Percentiles rank a stretch among this genome's conserved stretches.
phyloP scores from a whole-genome alignment of 192 early-diverging fungal species.

The Umbelopsis isabellina region DNA sequence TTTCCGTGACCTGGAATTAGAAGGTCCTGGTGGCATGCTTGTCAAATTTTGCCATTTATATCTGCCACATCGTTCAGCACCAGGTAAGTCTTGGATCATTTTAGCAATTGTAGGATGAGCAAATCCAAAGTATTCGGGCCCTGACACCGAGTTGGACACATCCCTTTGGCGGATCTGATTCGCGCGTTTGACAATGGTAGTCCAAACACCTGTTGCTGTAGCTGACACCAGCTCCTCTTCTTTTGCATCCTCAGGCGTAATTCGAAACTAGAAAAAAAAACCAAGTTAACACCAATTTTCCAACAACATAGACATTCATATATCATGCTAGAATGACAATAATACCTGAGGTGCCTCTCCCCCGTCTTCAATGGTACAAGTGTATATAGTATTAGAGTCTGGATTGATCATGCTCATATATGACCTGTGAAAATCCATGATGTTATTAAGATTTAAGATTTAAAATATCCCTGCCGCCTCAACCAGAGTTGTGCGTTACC shows the following conservation, averaged over 20 bases:
- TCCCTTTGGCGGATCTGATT: slow-evolving; percentile 69
- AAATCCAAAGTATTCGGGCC: slow-evolving; percentile 86
- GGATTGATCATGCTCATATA: slow-evolving; percentile 73
- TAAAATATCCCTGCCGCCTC: neutral
- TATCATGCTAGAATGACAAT: neutral
- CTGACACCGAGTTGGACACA: slow-evolving; percentile 69
- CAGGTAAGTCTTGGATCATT: slow-evolving; percentile 79
- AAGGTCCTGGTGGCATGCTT: neutral
- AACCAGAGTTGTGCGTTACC: slow-evolving; percentile 29
- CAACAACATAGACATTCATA: neutral
- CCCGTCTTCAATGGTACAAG: slow-evolving; percentile 69
- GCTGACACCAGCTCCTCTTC: slow-evolving; percentile 55
- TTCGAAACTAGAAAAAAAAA: slow-evolving; percentile 54
- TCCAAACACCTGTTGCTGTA: slow-evolving; percentile 81
- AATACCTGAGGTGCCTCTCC: slow-evolving; percentile 59
- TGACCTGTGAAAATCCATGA: slow-evolving; percentile 31
- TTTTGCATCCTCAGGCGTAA: slow-evolving; percentile 70
- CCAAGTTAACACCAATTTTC: neutral
- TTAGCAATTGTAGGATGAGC: slow-evolving; percentile 75
- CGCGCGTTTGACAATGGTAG: slow-evolving; percentile 66
- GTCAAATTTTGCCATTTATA: slow-evolving; percentile 56
- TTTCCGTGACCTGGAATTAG: slow-evolving; percentile 4
- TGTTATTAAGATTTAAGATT: slow-evolving; percentile 10
- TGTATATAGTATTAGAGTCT: slow-evolving; percentile 59
- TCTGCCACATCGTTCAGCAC: slow-evolving; percentile 60